These are phyloP conservation scores for Yamadazyma triangularis DNA, from an alignment of 1,139 yeast species.

Conservation along the genomic window DNA sequence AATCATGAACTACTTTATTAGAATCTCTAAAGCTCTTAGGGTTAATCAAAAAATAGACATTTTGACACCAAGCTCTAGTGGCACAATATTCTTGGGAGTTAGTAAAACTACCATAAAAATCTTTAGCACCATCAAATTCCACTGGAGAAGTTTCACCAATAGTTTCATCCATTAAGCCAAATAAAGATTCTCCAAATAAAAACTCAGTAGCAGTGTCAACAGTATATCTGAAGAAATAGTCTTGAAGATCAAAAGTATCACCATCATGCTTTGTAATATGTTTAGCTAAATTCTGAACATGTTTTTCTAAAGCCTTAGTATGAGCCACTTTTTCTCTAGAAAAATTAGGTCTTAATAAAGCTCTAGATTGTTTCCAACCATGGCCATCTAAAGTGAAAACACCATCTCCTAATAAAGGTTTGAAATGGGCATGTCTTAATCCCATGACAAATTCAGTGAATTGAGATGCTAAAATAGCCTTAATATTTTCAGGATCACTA, in stretches of 20 bases:
- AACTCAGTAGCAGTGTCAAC: conserved; percentile 39
- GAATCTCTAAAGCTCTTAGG: conserved; percentile 18
- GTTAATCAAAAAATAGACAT: conserved; percentile 18
- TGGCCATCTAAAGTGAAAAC: conserved; percentile 50
- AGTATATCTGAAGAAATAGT: conserved; percentile 29
- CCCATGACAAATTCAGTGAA: conserved; percentile 50
- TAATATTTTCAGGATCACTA: conserved; percentile 25
- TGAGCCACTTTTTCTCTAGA: conserved; percentile 48
- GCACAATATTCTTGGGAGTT: conserved; percentile 24
- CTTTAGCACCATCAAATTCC: conserved; percentile 13
- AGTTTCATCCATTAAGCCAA: conserved; percentile 23
- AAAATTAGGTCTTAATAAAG: conserved; percentile 51
- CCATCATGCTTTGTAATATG: conserved; percentile 23
- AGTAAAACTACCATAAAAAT: conserved; percentile 26
- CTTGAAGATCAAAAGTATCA: conserved; percentile 27
- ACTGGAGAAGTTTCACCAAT: conserved; percentile 17
- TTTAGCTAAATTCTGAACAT: conserved; percentile 31
- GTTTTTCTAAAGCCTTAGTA: conserved; percentile 38
- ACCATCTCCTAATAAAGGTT: conserved; percentile 47
- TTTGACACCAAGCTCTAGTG: conserved; percentile 23
- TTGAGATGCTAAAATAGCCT: conserved; percentile 32
- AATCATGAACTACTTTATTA: conserved; percentile 20
- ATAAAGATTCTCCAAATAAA: conserved; percentile 32
- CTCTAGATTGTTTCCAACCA: conserved; percentile 52
- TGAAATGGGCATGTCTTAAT: conserved; percentile 29